Evolutionary conservation across 176 grass and related monocot species (phyloP).

Genomic region (Eleusine indica): DNA sequence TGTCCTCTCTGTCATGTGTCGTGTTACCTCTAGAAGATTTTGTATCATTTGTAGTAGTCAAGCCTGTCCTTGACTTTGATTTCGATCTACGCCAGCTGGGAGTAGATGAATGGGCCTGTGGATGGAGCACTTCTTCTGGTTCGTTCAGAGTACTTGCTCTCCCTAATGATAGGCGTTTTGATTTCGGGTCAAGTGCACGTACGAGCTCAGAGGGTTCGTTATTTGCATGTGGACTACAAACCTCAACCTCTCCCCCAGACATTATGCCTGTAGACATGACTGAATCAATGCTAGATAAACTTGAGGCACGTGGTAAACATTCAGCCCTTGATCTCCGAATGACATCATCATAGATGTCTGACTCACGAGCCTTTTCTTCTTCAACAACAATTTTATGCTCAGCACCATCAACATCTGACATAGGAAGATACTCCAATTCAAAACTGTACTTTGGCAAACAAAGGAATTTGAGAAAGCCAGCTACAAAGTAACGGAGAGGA

Average conservation of each 20-base stretch:
- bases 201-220: constrained; percentile 89
- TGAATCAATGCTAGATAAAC: constrained; percentile 97
- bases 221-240: constrained; percentile 61
- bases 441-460: constrained; percentile 94
- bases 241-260: constrained; percentile 64
- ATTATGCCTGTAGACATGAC: constrained; percentile 79
- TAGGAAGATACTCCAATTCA: constrained; percentile 95
- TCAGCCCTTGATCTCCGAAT: constrained; percentile 70
- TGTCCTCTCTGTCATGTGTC: constrained; percentile 88
- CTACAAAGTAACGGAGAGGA: constrained; percentile 91
- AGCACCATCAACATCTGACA: constrained; percentile 45
- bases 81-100: constrained; percentile 87
- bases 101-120: constrained; percentile 79
- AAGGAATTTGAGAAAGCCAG: constrained; percentile 96
- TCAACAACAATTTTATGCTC: constrained; percentile 51
- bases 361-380: constrained; percentile 51
- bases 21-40: constrained; percentile 58
- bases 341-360: constrained; percentile 83
- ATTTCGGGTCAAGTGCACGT: constrained; percentile 77
- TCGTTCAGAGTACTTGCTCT: constrained; percentile 73
- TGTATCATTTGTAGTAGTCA: constrained; percentile 58
- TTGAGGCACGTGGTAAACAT: constrained; percentile 85
- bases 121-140: constrained; percentile 89
- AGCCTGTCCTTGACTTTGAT: constrained; percentile 76
- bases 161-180: constrained; percentile 82